These are phyloP conservation scores for Amphicarpaea edgeworthii DNA, from an alignment of 306 rosid genomes.

Conservation along the genomic window DNA sequence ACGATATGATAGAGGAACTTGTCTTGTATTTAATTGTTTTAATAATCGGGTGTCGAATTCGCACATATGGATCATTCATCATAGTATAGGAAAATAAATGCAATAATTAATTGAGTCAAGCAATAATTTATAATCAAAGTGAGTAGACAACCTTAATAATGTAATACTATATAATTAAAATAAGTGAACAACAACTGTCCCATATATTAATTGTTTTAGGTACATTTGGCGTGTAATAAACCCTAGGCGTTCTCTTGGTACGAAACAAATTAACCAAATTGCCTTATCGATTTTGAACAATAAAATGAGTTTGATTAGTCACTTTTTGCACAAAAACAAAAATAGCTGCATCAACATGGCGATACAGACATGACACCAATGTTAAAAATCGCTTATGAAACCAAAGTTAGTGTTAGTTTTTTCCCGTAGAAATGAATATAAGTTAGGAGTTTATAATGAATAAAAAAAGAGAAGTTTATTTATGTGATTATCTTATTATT, in stretches of 20 bases:
- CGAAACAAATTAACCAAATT: slow-evolving; percentile 22
- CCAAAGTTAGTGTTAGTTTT: no score
- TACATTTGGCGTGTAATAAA: slow-evolving; percentile 4
- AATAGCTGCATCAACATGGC: not conserved
- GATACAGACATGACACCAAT: slow-evolving; percentile 23
- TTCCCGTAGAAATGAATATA: no score
- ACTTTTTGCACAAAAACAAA: not conserved
- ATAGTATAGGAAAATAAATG: not conserved
- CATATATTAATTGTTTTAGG: not conserved
- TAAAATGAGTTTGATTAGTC: slow-evolving; percentile 5
- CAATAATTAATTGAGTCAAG: not conserved
- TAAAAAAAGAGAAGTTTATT: no score
- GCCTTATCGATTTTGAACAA: not conserved
- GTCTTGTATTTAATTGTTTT: no score
- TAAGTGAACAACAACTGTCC: not conserved
- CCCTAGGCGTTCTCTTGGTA: no score
- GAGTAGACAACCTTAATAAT: not conserved
- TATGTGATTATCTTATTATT: no score
- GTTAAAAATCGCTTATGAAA: no score
- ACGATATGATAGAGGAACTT: not conserved
- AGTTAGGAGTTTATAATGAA: no score
- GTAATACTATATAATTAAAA: not conserved
- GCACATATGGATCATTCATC: no score
- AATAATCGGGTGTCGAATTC: no score
- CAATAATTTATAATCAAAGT: not conserved